Evolutionary conservation across 2,329 filamentous ascomycete species (phyloP).

Genomic region (Sporothrix pallida): DNA sequence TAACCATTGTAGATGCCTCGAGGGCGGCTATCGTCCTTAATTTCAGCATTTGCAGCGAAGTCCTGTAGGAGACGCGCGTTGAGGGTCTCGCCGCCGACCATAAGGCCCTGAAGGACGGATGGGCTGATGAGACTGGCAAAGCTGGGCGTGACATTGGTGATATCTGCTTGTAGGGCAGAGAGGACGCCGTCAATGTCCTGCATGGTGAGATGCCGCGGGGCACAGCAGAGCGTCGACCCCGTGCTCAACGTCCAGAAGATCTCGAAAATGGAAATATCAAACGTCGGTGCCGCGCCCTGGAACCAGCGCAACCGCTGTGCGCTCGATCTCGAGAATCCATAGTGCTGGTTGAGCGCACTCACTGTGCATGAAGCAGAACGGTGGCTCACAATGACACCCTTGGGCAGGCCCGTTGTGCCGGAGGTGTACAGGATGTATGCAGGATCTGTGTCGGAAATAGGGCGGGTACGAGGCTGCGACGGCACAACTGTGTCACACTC

Average conservation of each 20-base stretch:
- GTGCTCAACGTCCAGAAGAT: slow-evolving; percentile 40
- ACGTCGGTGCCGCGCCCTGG: slow-evolving; percentile 47
- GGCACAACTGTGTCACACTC: background rate
- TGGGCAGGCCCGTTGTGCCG: slow-evolving; percentile 64
- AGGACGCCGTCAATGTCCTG: slow-evolving; percentile 39
- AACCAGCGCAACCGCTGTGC: slow-evolving; percentile 45
- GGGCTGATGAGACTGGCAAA: slow-evolving; percentile 46
- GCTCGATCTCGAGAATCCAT: slow-evolving; percentile 23
- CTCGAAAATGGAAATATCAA: slow-evolving; percentile 40
- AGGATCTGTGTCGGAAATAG: background rate
- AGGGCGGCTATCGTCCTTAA: slow-evolving; percentile 19
- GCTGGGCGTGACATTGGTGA: slow-evolving; percentile 49
- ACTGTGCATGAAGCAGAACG: slow-evolving; percentile 44
- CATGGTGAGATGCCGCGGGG: slow-evolving; percentile 42
- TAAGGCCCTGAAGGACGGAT: slow-evolving; percentile 42
- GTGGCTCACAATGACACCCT: slow-evolving; percentile 64
- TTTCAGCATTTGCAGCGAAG: slow-evolving; percentile 14
- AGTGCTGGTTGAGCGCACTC: slow-evolving; percentile 41
- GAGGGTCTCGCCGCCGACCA: slow-evolving; percentile 44
- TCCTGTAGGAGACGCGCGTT: background rate
- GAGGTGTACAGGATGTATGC: slow-evolving; percentile 58
- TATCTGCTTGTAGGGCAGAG: slow-evolving; percentile 44
- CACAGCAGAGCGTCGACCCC: slow-evolving; percentile 47
- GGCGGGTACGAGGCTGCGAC: too few relatives aligned
- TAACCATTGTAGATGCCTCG: slow-evolving; percentile 40